These are phyloP conservation scores for Graphium sp. DNA, from an alignment of 2,329 filamentous ascomycete genomes.

Conservation along the genomic window DNA sequence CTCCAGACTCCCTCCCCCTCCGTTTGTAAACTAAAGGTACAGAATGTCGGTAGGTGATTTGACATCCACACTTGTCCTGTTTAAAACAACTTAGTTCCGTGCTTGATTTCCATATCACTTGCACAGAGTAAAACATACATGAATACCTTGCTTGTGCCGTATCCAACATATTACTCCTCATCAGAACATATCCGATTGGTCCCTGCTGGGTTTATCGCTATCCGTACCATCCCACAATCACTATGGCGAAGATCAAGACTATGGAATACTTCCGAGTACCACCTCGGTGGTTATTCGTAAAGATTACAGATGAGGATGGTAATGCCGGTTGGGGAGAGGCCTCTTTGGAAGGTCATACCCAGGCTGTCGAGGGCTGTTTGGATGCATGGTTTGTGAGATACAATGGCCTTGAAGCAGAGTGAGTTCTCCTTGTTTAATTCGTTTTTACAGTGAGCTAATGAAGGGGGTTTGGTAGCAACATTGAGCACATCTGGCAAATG, in stretches of 20 bases:
- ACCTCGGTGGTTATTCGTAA: constrained; percentile 64
- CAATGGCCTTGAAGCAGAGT: constrained; percentile 55
- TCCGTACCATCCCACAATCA: constrained; percentile 1
- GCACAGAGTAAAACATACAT: too few species aligned
- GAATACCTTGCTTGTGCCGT: too few species aligned
- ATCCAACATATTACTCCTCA: too few species aligned
- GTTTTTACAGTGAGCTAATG: neutral
- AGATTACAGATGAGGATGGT: constrained; percentile 50
- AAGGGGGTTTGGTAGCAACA: constrained; percentile 32
- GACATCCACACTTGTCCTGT: too few species aligned
- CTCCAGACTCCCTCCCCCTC: too few species aligned
- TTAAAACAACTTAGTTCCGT: too few species aligned
- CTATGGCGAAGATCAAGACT: constrained; percentile 44
- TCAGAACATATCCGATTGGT: too few species aligned
- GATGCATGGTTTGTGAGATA: constrained; percentile 48
- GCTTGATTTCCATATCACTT: too few species aligned
- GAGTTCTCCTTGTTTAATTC: constrained; percentile 8
- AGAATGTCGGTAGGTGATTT: too few species aligned
- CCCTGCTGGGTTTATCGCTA: too few species aligned
- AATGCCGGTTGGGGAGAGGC: constrained; percentile 59
- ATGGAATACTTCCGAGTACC: constrained; percentile 63
- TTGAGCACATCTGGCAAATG: constrained; percentile 68
- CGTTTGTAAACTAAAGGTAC: too few species aligned
- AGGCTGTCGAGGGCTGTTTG: constrained; percentile 58
- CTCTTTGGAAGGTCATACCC: constrained; percentile 55